Conservation (phyloP, 202 grass and related monocot genomes). For the Schoenoplectus triqueter region DNA sequence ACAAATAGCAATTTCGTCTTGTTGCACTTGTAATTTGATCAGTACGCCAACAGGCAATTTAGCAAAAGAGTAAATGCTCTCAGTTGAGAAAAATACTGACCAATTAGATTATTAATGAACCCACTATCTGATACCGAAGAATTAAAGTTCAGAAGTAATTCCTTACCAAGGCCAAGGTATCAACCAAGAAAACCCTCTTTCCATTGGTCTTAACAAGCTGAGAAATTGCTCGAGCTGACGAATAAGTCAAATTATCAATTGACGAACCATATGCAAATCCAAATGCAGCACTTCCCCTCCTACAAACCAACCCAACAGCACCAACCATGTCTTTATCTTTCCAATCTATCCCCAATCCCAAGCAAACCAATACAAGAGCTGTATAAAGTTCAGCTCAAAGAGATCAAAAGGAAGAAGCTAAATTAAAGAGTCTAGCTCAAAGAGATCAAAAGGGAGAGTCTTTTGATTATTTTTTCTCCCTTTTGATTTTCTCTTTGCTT, state of each 20-base stretch:
- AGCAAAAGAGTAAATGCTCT: background rate
- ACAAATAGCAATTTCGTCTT: conserved; percentile 9
- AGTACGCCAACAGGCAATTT: background rate
- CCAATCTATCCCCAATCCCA: conserved; percentile 12
- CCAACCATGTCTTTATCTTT: conserved; percentile 49
- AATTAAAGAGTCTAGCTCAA: conserved; percentile 28
- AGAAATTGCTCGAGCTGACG: conserved; percentile 50
- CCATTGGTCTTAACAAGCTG: conserved; percentile 94
- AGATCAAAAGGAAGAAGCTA: conserved; percentile 25
- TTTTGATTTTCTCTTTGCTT: conserved; percentile 20
- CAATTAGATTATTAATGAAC: conserved; percentile 17
- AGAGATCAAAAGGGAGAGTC: conserved; percentile 30
- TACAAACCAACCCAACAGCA: conserved; percentile 57
- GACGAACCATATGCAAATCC: conserved; percentile 36
- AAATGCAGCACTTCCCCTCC: conserved; percentile 16
- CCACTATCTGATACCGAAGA: background rate
- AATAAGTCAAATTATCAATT: conserved; percentile 37
- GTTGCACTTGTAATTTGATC: background rate
- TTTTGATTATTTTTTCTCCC: background rate
- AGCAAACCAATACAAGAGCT: conserved; percentile 14
- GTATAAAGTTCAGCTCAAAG: background rate
- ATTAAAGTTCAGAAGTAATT: background rate
- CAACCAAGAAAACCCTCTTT: conserved; percentile 76
- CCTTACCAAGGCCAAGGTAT: conserved; percentile 82
- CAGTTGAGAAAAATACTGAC: background rate